Evolutionary conservation across 352 stramenopile species (phyloP).

Genomic region (Pythium monospermum): DNA sequence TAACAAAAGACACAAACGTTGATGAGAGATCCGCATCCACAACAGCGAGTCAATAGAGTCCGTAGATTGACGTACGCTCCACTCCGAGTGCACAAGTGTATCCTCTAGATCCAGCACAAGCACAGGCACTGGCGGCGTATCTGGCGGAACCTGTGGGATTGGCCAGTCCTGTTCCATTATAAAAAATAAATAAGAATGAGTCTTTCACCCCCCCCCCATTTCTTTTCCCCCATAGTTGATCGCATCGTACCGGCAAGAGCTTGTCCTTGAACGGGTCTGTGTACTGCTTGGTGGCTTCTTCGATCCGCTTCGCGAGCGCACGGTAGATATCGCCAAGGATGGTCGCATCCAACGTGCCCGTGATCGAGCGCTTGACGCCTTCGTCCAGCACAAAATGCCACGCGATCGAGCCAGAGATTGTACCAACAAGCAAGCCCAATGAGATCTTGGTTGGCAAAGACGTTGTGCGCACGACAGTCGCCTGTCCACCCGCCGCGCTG

Average conservation of each 20-base stretch:
- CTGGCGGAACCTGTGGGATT: slow-evolving; percentile 69
- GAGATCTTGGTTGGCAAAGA: slow-evolving; percentile 73
- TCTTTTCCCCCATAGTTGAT: background rate
- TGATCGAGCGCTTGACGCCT: slow-evolving; percentile 35
- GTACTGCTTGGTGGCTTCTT: slow-evolving; percentile 68
- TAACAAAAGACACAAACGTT: background rate
- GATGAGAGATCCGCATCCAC: background rate
- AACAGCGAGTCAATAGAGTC: background rate
- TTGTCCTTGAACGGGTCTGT: slow-evolving; percentile 79
- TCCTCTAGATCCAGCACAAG: slow-evolving; percentile 85
- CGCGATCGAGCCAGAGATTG: slow-evolving; percentile 53
- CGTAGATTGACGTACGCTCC: slow-evolving; percentile 54
- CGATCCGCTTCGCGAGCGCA: slow-evolving; percentile 51
- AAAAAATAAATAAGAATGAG: background rate
- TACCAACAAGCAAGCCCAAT: slow-evolving; percentile 52
- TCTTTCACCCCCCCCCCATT: background rate
- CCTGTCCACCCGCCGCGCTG: slow-evolving; percentile 18
- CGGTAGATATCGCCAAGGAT: slow-evolving; percentile 63
- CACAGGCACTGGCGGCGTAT: slow-evolving; percentile 73
- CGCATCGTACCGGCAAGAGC: slow-evolving; percentile 49
- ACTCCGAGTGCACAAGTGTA: slow-evolving; percentile 85
- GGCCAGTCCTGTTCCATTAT: slow-evolving; percentile 53
- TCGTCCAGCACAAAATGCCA: slow-evolving; percentile 80
- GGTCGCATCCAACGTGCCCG: slow-evolving; percentile 43
- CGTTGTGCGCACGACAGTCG: slow-evolving; percentile 59